phyloP scores from a whole-genome alignment of 176 grass and related monocot genomes.

The Secale cereale region DNA sequence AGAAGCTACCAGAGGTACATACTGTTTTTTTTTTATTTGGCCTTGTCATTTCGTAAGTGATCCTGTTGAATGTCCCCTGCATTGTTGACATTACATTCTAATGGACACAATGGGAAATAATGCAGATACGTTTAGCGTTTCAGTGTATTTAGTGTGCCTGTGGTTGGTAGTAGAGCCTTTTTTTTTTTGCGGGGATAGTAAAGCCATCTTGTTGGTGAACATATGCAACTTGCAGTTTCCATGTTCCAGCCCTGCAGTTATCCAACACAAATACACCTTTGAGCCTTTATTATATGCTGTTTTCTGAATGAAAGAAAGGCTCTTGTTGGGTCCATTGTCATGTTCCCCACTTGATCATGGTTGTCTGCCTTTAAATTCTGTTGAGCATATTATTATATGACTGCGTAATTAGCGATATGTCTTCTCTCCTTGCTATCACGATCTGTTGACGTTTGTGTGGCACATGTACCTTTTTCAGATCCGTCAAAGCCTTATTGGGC shows the following conservation, averaged over 20 bases:
- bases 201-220: neutral
- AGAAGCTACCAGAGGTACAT: slow-evolving; percentile 87
- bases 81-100: neutral
- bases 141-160: neutral
- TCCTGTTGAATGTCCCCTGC: neutral
- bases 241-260: neutral
- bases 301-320: neutral
- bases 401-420: neutral
- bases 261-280: neutral
- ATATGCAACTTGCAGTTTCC: neutral
- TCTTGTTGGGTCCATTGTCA: neutral
- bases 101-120: neutral
- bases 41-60: neutral
- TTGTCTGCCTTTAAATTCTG: neutral
- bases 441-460: neutral
- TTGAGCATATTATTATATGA: neutral
- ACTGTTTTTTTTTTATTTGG: neutral
- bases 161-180: neutral
- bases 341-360: neutral
- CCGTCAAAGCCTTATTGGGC: slow-evolving; percentile 46
- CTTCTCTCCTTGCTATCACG: neutral
- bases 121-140: neutral
- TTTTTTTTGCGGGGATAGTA: neutral
- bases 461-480: slow-evolving; percentile 55
- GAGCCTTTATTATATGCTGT: neutral